A percentile compares a stretch with the other conserved stretches of the same genome.
Conservation (phyloP, 2,329 filamentous ascomycete genomes). For the Juglanconis juglandina region DNA sequence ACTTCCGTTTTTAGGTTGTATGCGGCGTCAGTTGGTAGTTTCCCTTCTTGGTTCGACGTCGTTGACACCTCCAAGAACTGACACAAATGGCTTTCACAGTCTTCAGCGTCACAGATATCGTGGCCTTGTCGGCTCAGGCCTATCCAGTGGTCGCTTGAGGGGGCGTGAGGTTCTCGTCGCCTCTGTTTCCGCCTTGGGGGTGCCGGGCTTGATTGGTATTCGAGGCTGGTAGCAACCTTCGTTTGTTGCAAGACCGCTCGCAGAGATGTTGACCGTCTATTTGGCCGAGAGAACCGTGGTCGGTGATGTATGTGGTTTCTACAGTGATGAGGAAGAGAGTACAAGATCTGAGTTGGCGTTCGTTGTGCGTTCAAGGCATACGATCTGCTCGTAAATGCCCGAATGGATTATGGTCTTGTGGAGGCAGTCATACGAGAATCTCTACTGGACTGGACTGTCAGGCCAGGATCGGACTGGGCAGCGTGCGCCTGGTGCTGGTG, state of each 20-base stretch:
- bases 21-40: conserved; percentile 1
- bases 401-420: neutral
- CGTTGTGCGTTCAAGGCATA: neutral
- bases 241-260: neutral
- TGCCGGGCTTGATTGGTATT: neutral
- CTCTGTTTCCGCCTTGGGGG: neutral
- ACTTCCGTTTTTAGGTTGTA: neutral
- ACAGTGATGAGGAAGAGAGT: neutral
- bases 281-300: neutral
- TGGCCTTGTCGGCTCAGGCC: neutral
- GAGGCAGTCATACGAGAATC: neutral
- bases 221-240: neutral
- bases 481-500: neutral
- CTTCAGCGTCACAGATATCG: too few species aligned
- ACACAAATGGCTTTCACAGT: neutral
- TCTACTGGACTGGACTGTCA: neutral
- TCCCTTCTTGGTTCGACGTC: conserved; percentile 1
- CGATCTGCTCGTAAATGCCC: neutral
- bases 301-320: neutral
- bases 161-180: neutral
- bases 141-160: neutral
- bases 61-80: neutral
- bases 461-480: neutral
- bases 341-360: conserved; percentile 10
- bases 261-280: neutral